Conservation (phyloP, 2,329 filamentous ascomycete genomes). For the Penicillium brevicompactum region DNA sequence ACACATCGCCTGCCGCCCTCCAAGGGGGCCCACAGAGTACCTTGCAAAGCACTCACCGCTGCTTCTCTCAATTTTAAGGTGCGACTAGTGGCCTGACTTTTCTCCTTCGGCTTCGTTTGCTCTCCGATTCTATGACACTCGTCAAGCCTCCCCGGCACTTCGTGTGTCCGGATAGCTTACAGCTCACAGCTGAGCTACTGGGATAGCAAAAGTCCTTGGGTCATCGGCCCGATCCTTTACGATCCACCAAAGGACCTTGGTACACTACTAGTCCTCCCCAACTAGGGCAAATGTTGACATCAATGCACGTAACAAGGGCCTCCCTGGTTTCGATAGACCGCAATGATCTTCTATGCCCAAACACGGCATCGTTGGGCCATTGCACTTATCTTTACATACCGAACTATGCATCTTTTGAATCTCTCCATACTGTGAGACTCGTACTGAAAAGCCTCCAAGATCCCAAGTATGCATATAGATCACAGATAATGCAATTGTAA, state of each 20-base stretch:
- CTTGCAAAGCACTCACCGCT: conserved; percentile 1
- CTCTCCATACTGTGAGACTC: not conserved
- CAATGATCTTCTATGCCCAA: not conserved
- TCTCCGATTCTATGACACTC: not conserved
- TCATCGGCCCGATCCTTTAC: not conserved
- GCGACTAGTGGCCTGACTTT: not conserved
- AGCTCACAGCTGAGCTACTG: not conserved
- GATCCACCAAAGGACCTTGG: not conserved
- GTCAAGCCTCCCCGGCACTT: not conserved
- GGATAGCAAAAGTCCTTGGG: not conserved
- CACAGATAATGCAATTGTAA: conserved; percentile 27
- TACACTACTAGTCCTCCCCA: not conserved
- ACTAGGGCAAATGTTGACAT: not conserved
- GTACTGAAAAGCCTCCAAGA: not conserved
- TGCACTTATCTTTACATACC: too few species aligned
- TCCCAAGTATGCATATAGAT: conserved; percentile 11
- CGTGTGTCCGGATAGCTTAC: not conserved
- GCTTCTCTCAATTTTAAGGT: conserved; percentile 1
- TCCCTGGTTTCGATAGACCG: not conserved
- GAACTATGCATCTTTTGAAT: not conserved
- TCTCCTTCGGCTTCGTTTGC: not conserved
- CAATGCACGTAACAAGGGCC: not conserved
- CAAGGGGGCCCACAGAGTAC: not conserved
- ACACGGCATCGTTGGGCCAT: not conserved
- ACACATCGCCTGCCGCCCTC: not conserved